Conservation (phyloP, 768 basidiomycete genomes). For the Mycena vulgaris region DNA sequence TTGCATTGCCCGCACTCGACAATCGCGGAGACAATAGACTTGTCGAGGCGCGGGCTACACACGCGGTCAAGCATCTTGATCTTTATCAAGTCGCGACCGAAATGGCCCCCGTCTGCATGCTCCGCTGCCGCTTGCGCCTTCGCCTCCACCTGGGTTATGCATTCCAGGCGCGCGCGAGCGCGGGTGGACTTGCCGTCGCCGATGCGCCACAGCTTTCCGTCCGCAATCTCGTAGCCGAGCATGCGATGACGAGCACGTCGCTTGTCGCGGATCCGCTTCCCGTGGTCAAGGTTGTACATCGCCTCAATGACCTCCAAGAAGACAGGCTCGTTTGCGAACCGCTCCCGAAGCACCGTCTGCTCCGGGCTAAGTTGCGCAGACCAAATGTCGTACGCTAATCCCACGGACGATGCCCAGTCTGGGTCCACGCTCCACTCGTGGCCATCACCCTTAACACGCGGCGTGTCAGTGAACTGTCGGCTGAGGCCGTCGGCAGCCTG, state of each 20-base stretch:
- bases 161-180: conserved; percentile 41
- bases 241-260: conserved; percentile 37
- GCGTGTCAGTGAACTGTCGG: conserved; percentile 30
- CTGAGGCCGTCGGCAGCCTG: conserved; percentile 43
- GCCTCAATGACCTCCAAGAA: conserved; percentile 39
- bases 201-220: conserved; percentile 42
- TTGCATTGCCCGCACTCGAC: conserved; percentile 43
- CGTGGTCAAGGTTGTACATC: conserved; percentile 31
- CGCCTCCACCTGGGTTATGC: conserved; percentile 47
- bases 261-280: conserved; percentile 24
- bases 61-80: conserved; percentile 45
- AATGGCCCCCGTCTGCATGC: conserved; percentile 50
- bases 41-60: conserved; percentile 47
- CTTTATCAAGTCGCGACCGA: conserved; percentile 52
- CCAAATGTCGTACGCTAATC: conserved; percentile 30
- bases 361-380: not conserved
- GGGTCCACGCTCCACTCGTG: conserved; percentile 40
- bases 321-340: conserved; percentile 35
- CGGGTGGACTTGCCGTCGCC: conserved; percentile 28
- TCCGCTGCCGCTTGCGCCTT: conserved; percentile 36
- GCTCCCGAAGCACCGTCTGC: conserved; percentile 25
- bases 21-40: conserved; percentile 43
- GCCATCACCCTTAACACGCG: conserved; percentile 32
- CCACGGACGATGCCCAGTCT: conserved; percentile 30
- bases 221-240: conserved; percentile 39